Base-by-base conservation (phyloP, 169 alveolate species). In the Cryptosporidium baileyi region DNA sequence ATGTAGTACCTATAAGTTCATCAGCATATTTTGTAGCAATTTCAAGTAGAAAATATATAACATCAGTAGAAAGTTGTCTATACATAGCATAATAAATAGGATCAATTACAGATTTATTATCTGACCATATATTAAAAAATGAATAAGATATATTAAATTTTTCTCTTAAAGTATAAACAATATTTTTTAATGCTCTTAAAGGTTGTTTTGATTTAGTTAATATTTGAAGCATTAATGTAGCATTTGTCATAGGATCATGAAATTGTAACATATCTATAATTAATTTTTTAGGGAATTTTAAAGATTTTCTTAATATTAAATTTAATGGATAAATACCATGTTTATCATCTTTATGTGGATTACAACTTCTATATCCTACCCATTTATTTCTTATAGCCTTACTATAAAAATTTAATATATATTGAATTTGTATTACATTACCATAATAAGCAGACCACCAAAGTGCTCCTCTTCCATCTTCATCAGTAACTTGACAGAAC, bases 381-480 rank as follows among this genome's bases (percentile, higher is more conserved):
- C 85, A 74, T 32, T 60, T 51, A 41, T 74, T 74, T 11, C 67
- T 60, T 22, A 57, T 74, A 17, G 85, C 85, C 30, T 26, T 51
- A 24, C 67, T 57, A 13, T 74, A 74, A 41, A 74, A 74, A 30
- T 74, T 30, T 3, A 74, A 44, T 11, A 74, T 54, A 17, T 36
- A 11, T 41, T 74, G 85, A 15, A 74, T 40, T 40, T 74, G 85
- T 34, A 32, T 54, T 17, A 74, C 34, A 43, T 74, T 74, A 8
- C 67, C 85, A 57, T 74, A 57, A 38, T 74, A 74, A 6, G 67
- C 85, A 24, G 85, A 74, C 85, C 85, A 74, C 85, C 85, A 74
- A 2, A 74, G 57, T 15, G 59, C 74, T 19, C 85, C 74, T 41
- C 85, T 51, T 28, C 85, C 85, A n/a, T 51, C 67, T 19, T 43